Percentiles rank a stretch among this genome's conserved stretches.
Evolutionary conservation across 441 rosid species (phyloP).

Genomic region (Pelargonium citronellum): DNA sequence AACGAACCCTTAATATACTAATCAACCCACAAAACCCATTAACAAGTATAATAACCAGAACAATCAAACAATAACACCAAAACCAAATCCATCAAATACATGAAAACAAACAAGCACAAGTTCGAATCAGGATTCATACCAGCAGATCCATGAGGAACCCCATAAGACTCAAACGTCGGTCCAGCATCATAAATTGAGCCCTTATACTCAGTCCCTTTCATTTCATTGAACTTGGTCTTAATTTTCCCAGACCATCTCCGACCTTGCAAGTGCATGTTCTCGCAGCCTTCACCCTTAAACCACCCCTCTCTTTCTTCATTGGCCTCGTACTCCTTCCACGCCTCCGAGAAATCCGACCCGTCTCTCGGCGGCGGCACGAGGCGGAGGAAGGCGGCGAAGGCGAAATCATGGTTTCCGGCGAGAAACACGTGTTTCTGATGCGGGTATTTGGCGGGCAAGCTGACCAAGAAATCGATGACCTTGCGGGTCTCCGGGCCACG

Average conservation of each 20-base stretch:
- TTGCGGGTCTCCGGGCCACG: conserved; percentile 64
- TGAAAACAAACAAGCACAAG: background rate
- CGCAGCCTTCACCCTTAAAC: conserved; percentile 61
- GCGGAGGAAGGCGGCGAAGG: conserved; percentile 62
- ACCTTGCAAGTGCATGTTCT: conserved; percentile 65
- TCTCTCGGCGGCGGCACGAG: conserved; percentile 42
- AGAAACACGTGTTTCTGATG: conserved; percentile 57
- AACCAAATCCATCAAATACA: background rate
- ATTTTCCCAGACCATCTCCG: conserved; percentile 67
- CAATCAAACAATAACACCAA: background rate
- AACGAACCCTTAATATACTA: background rate
- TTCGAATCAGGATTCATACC: conserved; percentile 35
- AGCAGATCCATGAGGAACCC: conserved; percentile 67
- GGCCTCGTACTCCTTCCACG: conserved; percentile 51
- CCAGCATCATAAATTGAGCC: conserved; percentile 75
- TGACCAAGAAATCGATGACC: conserved; percentile 59
- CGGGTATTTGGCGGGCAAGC: conserved; percentile 47
- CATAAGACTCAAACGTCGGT: conserved; percentile 67
- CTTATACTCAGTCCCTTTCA: conserved; percentile 43
- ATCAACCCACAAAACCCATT: background rate
- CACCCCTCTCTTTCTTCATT: conserved; percentile 73
- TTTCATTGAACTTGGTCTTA: conserved; percentile 32
- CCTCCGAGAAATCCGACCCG: conserved; percentile 44
- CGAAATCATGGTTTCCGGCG: conserved; percentile 70
- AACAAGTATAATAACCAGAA: background rate